A percentile compares a stretch with the other conserved stretches of the same genome.
phyloP scores from a whole-genome alignment of 179 eudicot genomes.

The Pouteria campechiana region DNA sequence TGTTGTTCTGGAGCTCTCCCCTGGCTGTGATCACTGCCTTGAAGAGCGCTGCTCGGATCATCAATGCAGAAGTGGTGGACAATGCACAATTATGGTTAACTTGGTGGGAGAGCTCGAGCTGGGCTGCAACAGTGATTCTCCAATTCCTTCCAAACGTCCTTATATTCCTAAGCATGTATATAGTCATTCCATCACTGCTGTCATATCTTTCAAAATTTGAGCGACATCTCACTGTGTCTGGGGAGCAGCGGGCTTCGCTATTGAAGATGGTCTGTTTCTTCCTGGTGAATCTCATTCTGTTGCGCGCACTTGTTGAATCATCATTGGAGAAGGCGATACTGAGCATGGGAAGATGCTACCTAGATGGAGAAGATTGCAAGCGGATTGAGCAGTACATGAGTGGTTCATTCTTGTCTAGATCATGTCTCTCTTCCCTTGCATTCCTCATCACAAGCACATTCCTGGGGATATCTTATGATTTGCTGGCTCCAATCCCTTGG shows the following conservation, averaged over 20 bases:
- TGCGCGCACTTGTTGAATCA: conserved; percentile 86
- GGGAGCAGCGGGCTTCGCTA: conserved; percentile 92
- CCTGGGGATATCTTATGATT: conserved; percentile 88
- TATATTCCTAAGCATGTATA: conserved; percentile 93
- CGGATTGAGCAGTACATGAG: conserved; percentile 87
- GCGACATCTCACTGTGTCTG: conserved; percentile 76
- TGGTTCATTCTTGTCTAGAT: conserved; percentile 74
- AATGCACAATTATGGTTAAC: conserved; percentile 84
- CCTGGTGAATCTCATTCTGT: conserved; percentile 73
- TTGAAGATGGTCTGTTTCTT: conserved; percentile 96
- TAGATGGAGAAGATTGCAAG: conserved; percentile 96
- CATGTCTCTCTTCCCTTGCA: conserved; percentile 87
- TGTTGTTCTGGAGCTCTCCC: conserved; percentile 90
- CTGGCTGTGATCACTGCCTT: conserved; percentile 83
- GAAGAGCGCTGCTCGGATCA: conserved; percentile 68
- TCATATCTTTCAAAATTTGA: conserved; percentile 90
- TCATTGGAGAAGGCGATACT: conserved; percentile 72
- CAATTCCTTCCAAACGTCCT: conserved; percentile 97
- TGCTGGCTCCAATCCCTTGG: conserved; percentile 92
- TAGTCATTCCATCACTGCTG: conserved; percentile 75
- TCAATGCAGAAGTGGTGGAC: conserved; percentile 95
- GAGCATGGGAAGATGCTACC: conserved; percentile 91
- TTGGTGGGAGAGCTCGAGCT: conserved; percentile 88
- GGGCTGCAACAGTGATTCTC: conserved; percentile 71
- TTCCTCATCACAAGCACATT: conserved; percentile 89